Evolutionary conservation across 768 basidiomycete genomes (phyloP).

Genomic region (Daedalea quercina): DNA sequence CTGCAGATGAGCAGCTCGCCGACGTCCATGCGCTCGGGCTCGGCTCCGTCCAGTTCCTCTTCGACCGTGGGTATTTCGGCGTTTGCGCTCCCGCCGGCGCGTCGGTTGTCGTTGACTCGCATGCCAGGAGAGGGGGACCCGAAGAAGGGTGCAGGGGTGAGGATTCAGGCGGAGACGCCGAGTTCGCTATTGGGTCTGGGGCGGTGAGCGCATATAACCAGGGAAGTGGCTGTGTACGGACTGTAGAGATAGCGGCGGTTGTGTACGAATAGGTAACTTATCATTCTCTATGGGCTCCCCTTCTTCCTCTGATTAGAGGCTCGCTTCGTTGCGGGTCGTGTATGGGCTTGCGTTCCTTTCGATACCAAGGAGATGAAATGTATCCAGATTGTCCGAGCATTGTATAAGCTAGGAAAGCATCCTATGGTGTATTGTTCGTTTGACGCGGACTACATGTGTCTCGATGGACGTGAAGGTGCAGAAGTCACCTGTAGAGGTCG

Average conservation of each 20-base stretch:
- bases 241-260: not conserved
- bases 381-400: no score
- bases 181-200: conserved; percentile 19
- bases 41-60: conserved; percentile 28
- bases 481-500: no score
- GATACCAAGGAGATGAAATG: no score
- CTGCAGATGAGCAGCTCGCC: conserved; percentile 54
- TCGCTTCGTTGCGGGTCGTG: not conserved
- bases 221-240: not conserved
- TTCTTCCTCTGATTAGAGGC: not conserved
- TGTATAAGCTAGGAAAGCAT: no score
- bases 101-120: not conserved
- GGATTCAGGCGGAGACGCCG: conserved; percentile 18
- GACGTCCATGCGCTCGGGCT: conserved; percentile 24
- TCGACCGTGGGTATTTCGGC: conserved; percentile 1
- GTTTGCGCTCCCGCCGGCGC: conserved; percentile 2
- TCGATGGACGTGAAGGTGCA: no score
- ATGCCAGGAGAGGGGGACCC: not conserved
- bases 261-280: not conserved
- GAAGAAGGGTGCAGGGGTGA: conserved; percentile 1
- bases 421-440: no score
- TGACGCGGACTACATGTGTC: no score
- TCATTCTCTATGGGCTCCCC: not conserved
- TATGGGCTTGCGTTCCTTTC: no score
- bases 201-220: not conserved